Evolutionary conservation across 2,329 filamentous ascomycete species (phyloP), one percentile per base, ranked within the genome.

Genomic region (Trichoderma breve): DNA sequence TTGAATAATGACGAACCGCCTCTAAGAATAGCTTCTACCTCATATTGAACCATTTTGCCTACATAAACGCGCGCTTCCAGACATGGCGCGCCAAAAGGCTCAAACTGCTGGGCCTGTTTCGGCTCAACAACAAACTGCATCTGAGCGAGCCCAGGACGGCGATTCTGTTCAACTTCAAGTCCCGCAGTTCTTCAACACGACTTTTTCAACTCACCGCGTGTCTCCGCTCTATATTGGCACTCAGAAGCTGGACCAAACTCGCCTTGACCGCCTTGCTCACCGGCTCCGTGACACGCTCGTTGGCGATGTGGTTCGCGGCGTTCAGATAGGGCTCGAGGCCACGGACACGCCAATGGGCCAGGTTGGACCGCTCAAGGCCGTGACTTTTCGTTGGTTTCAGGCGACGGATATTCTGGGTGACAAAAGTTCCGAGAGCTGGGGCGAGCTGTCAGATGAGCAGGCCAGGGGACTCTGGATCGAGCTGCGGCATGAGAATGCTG

Each of bases 261-360:
- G 84, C 3, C 81, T 90, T 3, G 78, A 81, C 15, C 71, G 77
- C 0, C 80, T 89, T 0, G 83, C 86, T 1, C 82, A 82, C 8
- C 82, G 85, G 2, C 79, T 90, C 2, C 85, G 87, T 51, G 87
- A 90, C 62, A 82, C 82, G 1, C 82, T 90, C 0, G 86, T 89
- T 0, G 88, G 88, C 18, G 88, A 90, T 74, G 85, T 88, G 1
- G 86, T 90, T n/a, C 86, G 88, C 70, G 88, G 88, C 57, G 85
- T 90, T 21, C 86, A 89, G 74, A 83, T 90, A 21, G 84, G 84
- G 0, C 75, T 86, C 5, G 82, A 83, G 63, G 79, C 82, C 6
- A 82, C 82, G 21, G 84, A 85, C 30, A 82, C 82, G 18, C 75
- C 80, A 7, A 71, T 74, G 15, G 81, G 81, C 1, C 82, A 83